Base-by-base conservation (phyloP, 2,329 filamentous ascomycete genomes). In the Sclerotinia spermophila region DNA sequence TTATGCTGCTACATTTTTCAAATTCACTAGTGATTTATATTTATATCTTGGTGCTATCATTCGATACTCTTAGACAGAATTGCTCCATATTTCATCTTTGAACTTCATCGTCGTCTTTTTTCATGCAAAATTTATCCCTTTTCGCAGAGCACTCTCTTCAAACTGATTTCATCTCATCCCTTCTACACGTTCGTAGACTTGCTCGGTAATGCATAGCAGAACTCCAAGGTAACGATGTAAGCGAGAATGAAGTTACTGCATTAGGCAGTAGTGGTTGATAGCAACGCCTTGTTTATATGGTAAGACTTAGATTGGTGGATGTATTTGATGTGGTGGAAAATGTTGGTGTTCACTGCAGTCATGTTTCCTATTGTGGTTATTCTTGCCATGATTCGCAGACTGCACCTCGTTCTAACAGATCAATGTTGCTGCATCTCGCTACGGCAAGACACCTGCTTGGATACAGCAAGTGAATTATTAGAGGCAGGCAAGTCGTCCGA, bases 101-200 rank as follows among this genome's bases (percentile, higher is more conserved):
- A 19, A 5, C 1, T 62, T 24, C 24, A 0, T 53, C n/a, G 0
- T 8, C 1, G 1, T 33, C 8, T 21, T 0, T 21, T 0, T 2
- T 38, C n/a, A 27, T 53, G 3, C 5, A 17, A 1, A 1, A 17
- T 15, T 4, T 8, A 17, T 17, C 13, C 2, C 2, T 27, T 21
- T 17, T 17, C 8, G 27, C n/a, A 2, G 5, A 6, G 3, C 13
- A 30, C 0, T 7, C 2, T 27, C 13, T 27, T 3, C 5, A 27
- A 27, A 51, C 1, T 1, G 1, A 17, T 27, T 5, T 51, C 48
- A 51, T 27, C 13, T 3, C 6, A 5, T 27, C 5, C n/a, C 5
- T 27, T 27, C 2, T 7, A 17, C 0, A 51, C 27, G n/a, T 17
- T 27, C 15, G 13, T 8, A 27, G 0, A 8, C 13, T 1, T 30